Percentiles rank a stretch among this genome's conserved stretches.
phyloP scores from a whole-genome alignment of 768 basidiomycete species.

The Naganishia friedmannii region DNA sequence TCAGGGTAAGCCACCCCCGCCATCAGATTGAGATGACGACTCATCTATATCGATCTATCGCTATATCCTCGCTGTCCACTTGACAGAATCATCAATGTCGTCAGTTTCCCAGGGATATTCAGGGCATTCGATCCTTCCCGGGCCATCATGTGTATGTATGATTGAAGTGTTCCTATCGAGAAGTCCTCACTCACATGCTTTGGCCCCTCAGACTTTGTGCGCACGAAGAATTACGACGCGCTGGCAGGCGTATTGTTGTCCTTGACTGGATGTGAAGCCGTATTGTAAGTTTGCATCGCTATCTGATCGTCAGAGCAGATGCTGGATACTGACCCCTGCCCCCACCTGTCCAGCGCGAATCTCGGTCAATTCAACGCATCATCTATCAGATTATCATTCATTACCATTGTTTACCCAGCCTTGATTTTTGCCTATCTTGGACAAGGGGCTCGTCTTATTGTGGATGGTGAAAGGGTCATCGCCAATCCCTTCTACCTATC shows the following conservation, averaged over 20 bases:
- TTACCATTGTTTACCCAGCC: constrained; percentile 60
- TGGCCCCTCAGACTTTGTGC: constrained; percentile 59
- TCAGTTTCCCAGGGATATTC: constrained; percentile 60
- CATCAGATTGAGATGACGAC: background rate
- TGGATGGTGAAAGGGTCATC: constrained; percentile 58
- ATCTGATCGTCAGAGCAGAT: background rate
- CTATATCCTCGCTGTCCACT: background rate
- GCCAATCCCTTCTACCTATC: constrained; percentile 63
- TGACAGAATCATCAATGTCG: constrained; percentile 62
- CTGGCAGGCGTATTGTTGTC: constrained; percentile 66
- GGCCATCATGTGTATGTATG: constrained; percentile 60
- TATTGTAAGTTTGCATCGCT: constrained; percentile 25
- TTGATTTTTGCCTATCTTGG: constrained; percentile 68
- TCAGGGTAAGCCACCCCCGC: constrained; percentile 28
- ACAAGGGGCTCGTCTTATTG: constrained; percentile 65
- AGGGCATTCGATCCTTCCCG: constrained; percentile 68
- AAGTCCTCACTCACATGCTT: too few relatives aligned
- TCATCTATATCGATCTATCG: too few relatives aligned
- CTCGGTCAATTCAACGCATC: constrained; percentile 66
- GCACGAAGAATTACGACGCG: constrained; percentile 62
- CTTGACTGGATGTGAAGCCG: constrained; percentile 65
- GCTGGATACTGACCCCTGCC: background rate
- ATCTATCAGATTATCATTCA: constrained; percentile 62
- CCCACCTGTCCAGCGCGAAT: constrained; percentile 56
- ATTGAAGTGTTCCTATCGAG: background rate